Percentiles rank a stretch among this genome's conserved stretches.
phyloP scores from a whole-genome alignment of 1,139 yeast species.

The Candida anutae region DNA sequence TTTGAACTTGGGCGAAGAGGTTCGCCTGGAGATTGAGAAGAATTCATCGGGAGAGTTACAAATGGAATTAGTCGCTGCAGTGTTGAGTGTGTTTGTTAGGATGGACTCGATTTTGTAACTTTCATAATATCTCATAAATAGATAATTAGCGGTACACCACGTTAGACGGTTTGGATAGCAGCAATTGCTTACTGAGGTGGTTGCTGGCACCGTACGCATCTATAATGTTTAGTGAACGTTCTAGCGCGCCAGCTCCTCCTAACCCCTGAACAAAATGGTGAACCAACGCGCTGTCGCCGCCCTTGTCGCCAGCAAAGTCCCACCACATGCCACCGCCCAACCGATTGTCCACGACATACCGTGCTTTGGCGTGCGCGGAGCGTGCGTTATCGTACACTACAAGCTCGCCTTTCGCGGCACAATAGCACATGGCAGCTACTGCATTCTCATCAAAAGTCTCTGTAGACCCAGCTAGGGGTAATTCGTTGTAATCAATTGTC shows the following conservation, averaged over 20 bases:
- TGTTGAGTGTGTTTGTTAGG: slow-evolving; percentile 52
- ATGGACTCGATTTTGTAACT: slow-evolving; percentile 45
- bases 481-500: slow-evolving; percentile 43
- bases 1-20: slow-evolving; percentile 62
- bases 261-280: too few relatives aligned
- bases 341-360: slow-evolving; percentile 37
- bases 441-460: slow-evolving; percentile 41
- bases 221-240: slow-evolving; percentile 9
- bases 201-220: slow-evolving; percentile 11
- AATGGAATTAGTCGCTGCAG: slow-evolving; percentile 89
- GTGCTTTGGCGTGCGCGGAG: slow-evolving; percentile 51
- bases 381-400: slow-evolving; percentile 61
- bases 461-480: slow-evolving; percentile 45
- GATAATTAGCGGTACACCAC: too few relatives aligned
- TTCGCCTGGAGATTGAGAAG: slow-evolving; percentile 59
- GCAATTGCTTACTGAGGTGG: slow-evolving; percentile 5
- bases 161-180: not conserved
- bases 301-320: slow-evolving; percentile 76
- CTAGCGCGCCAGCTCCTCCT: too few relatives aligned
- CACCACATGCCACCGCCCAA: slow-evolving; percentile 92
- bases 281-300: slow-evolving; percentile 29
- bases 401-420: slow-evolving; percentile 28
- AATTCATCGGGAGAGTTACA: slow-evolving; percentile 53
- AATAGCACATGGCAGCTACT: slow-evolving; percentile 56
- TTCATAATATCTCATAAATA: too few relatives aligned